phyloP scores from a whole-genome alignment of 257 asterid genomes.

The Penstemon barbatus region DNA sequence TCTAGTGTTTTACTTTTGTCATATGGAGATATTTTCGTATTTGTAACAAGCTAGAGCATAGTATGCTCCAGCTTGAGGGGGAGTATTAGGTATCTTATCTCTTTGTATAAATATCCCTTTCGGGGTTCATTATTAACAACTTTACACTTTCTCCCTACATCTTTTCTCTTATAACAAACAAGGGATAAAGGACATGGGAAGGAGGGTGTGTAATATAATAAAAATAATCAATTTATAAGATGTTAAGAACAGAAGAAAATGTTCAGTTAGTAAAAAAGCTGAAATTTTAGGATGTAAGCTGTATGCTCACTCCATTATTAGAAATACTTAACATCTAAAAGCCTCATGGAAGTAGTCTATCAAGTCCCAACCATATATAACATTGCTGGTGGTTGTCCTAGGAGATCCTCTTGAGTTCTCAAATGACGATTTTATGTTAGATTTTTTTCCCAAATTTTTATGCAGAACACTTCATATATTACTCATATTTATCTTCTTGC shows the following conservation, averaged over 20 bases:
- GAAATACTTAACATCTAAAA: constrained; percentile 17
- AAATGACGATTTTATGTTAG: neutral
- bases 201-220: neutral
- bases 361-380: neutral
- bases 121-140: too few relatives aligned
- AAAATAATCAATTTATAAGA: constrained; percentile 2
- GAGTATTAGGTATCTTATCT: too few relatives aligned
- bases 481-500: constrained; percentile 1
- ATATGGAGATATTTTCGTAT: too few relatives aligned
- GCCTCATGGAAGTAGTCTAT: neutral
- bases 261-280: constrained; percentile 19
- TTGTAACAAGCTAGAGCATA: too few relatives aligned
- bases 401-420: neutral
- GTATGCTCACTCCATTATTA: constrained; percentile 11
- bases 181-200: too few relatives aligned
- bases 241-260: constrained; percentile 9
- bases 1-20: too few relatives aligned
- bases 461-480: neutral
- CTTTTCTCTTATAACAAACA: too few relatives aligned
- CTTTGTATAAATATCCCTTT: too few relatives aligned
- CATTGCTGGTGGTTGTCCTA: constrained; percentile 2
- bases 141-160: too few relatives aligned
- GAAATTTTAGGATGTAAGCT: neutral
- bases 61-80: too few relatives aligned
- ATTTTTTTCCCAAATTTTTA: neutral